A percentile compares a stretch with the other conserved stretches of the same genome.
These are phyloP conservation scores for Kuraishia cidri DNA, from an alignment of 805 yeast genomes.

Conservation along the genomic window DNA sequence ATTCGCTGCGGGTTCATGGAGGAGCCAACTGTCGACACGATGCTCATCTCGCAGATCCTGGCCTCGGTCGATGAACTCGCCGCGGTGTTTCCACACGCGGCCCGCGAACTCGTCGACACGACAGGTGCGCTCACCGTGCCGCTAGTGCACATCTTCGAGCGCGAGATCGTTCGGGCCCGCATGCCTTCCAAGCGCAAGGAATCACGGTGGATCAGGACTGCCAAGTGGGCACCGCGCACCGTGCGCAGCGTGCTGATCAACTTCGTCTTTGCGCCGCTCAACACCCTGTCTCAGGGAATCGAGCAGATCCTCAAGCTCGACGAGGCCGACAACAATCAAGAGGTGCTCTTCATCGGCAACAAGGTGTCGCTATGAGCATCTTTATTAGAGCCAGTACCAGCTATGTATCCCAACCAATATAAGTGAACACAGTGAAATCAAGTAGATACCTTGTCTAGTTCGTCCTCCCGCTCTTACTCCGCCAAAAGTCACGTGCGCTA, in stretches of 20 bases:
- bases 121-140: constrained; percentile 7
- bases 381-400: no score
- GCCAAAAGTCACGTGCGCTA: no score
- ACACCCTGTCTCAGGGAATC: constrained; percentile 9
- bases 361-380: no score
- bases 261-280: constrained; percentile 10
- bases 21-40: constrained; percentile 11
- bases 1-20: constrained; percentile 44
- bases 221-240: neutral
- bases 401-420: no score
- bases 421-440: no score
- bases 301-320: constrained; percentile 6
- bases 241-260: constrained; percentile 7
- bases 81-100: constrained; percentile 5
- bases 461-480: no score
- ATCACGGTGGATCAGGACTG: neutral
- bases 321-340: constrained; percentile 8
- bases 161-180: constrained; percentile 10
- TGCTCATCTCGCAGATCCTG: constrained; percentile 11
- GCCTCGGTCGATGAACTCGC: constrained; percentile 5
- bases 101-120: constrained; percentile 4
- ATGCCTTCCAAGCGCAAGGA: constrained; percentile 1
- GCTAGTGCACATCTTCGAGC: constrained; percentile 17
- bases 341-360: constrained; percentile 13
- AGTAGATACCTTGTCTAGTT: no score